phyloP scores from a whole-genome alignment of 23 red algal species.

The Gracilaria domingensis region DNA sequence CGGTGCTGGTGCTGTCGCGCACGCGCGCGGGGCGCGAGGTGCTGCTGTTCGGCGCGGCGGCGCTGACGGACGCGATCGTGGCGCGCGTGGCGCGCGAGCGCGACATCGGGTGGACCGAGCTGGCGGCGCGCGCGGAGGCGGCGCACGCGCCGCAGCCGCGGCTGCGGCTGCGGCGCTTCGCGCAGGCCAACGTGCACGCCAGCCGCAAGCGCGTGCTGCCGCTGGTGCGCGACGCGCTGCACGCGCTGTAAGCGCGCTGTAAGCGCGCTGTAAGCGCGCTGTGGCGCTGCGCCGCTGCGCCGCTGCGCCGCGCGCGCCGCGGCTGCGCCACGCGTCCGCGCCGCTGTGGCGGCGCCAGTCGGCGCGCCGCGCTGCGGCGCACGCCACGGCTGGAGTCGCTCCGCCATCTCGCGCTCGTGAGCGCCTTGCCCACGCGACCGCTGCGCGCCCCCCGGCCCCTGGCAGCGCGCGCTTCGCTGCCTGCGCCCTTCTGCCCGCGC shows the following conservation, averaged over 20 bases:
- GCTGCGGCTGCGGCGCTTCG: not conserved
- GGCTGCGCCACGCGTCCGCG: not conserved
- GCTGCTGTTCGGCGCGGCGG: not conserved
- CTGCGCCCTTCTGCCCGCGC: too few relatives aligned
- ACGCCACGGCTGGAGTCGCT: not conserved
- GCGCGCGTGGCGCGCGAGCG: not conserved
- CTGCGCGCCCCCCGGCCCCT: too few relatives aligned
- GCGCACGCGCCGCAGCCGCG: too few relatives aligned
- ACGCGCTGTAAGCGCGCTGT: conserved; percentile 3
- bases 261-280: not conserved
- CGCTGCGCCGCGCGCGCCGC: too few relatives aligned
- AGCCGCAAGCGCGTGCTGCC: conserved; percentile 23
- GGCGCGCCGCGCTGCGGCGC: not conserved
- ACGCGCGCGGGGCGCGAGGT: not conserved
- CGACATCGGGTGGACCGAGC: not conserved
- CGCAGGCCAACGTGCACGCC: not conserved
- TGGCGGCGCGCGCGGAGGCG: not conserved
- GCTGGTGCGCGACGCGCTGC: conserved; percentile 17
- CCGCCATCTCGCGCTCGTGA: not conserved
- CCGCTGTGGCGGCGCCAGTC: too few relatives aligned
- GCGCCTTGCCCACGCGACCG: too few relatives aligned
- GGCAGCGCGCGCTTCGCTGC: too few relatives aligned
- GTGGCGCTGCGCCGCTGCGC: not conserved
- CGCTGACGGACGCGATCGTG: too few relatives aligned
- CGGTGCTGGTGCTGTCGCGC: not conserved